These are phyloP conservation scores for Cytospora schulzeri DNA, from an alignment of 2,329 filamentous ascomycete species.

Conservation along the genomic window DNA sequence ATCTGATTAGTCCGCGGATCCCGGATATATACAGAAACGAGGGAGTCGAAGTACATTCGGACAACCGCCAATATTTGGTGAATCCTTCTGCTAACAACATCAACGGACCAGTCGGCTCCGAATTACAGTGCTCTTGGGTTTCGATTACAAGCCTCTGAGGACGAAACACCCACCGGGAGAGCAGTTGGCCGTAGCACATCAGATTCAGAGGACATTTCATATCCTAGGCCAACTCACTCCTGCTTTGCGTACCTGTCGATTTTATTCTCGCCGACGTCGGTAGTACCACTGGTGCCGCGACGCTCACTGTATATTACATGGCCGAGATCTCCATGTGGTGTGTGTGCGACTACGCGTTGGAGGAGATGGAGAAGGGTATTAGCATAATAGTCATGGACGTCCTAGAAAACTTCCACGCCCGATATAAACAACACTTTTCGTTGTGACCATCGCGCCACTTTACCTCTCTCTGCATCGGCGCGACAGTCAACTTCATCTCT, in stretches of 20 bases:
- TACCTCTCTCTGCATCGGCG: constrained; percentile 22
- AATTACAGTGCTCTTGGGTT: constrained; percentile 1
- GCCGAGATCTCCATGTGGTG: constrained; percentile 20
- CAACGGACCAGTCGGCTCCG: not conserved
- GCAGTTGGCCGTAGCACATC: constrained; percentile 7
- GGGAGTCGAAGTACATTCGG: too few species aligned
- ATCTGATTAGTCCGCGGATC: not conserved
- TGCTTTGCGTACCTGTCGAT: constrained; percentile 6
- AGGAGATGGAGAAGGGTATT: constrained; percentile 13
- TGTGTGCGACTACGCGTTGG: constrained; percentile 15
- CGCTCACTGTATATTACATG: constrained; percentile 12
- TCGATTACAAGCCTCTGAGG: not conserved
- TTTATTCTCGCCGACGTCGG: not conserved
- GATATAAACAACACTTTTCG: constrained; percentile 11
- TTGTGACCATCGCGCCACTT: constrained; percentile 5
- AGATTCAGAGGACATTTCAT: constrained; percentile 16
- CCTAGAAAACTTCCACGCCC: constrained; percentile 13
- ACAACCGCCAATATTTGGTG: too few species aligned
- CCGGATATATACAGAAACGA: too few species aligned
- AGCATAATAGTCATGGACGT: constrained; percentile 2
- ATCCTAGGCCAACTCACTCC: constrained; percentile 16
- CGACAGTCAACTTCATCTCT: constrained; percentile 10
- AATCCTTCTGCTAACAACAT: not conserved
- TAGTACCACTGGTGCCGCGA: not conserved
- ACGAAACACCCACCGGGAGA: not conserved